Conservation (phyloP, 2,329 filamentous ascomycete genomes). For the Colletotrichum camelliae region DNA sequence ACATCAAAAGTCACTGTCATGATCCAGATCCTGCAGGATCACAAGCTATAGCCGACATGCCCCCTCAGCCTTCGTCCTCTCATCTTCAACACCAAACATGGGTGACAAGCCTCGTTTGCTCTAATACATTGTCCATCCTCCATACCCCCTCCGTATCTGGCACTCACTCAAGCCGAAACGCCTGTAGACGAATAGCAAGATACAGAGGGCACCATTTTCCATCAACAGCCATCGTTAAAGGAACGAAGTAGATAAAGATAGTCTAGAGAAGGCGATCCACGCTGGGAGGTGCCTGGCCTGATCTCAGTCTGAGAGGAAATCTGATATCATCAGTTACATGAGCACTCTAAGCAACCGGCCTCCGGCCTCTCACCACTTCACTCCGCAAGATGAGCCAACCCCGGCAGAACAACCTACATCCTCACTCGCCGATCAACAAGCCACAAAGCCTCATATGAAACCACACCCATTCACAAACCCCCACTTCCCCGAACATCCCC, state of each 20-base stretch:
- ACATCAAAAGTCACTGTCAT: neutral
- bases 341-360: too few species aligned
- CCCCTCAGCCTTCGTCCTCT: neutral
- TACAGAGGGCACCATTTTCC: too few species aligned
- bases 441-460: neutral
- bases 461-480: neutral
- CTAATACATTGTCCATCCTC: fast-evolving
- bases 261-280: neutral
- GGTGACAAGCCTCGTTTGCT: fast-evolving
- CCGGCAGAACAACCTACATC: neutral
- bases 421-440: neutral
- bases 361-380: neutral
- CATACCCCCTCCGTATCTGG: neutral
- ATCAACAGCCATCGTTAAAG: fast-evolving
- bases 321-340: neutral
- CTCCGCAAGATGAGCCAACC: fast-evolving
- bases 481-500: neutral
- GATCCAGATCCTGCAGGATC: neutral
- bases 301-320: neutral
- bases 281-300: fast-evolving
- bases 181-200: too few species aligned
- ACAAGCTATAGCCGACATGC: neutral
- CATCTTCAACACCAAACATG: neutral
- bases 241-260: neutral
- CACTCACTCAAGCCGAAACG: neutral